These are phyloP conservation scores for Zygosaccharomyces pseudorouxii DNA, from an alignment of 805 yeast genomes.

Conservation along the genomic window DNA sequence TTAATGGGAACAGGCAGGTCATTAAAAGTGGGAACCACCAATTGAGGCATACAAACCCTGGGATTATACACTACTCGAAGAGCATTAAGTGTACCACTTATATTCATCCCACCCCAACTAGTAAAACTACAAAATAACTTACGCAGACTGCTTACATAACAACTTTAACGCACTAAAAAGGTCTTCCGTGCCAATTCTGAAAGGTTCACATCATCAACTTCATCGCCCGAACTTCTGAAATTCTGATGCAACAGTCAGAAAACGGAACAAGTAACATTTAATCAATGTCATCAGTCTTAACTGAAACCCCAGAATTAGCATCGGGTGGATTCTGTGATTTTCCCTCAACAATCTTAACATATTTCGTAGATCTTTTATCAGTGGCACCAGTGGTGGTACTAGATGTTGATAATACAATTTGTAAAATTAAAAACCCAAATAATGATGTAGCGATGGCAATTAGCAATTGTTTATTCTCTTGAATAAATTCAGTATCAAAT, in stretches of 20 bases:
- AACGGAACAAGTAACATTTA: neutral
- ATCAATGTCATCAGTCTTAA: neutral
- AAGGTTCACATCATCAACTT: neutral
- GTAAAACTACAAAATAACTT: constrained; percentile 1
- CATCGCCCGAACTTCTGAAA: neutral
- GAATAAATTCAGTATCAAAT: constrained; percentile 24
- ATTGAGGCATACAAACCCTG: constrained; percentile 62
- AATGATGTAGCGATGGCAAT: constrained; percentile 18
- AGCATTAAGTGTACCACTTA: constrained; percentile 73
- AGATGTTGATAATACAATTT: constrained; percentile 3
- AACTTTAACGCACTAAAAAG: neutral
- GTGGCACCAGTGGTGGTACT: neutral
- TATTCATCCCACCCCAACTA: constrained; percentile 41
- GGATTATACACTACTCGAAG: constrained; percentile 58
- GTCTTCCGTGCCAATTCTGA: neutral
- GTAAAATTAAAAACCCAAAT: constrained; percentile 16
- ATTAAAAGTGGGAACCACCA: constrained; percentile 52
- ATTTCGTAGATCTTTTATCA: neutral
- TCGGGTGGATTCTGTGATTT: neutral
- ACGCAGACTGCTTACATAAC: neutral
- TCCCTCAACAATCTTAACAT: neutral
- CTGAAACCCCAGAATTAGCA: neutral
- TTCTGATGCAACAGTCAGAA: neutral
- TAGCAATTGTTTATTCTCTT: constrained; percentile 22
- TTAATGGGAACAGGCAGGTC: constrained; percentile 52